These are phyloP conservation scores for Apostasia shenzhenica DNA, from an alignment of 106 monocot species.

Conservation along the genomic window DNA sequence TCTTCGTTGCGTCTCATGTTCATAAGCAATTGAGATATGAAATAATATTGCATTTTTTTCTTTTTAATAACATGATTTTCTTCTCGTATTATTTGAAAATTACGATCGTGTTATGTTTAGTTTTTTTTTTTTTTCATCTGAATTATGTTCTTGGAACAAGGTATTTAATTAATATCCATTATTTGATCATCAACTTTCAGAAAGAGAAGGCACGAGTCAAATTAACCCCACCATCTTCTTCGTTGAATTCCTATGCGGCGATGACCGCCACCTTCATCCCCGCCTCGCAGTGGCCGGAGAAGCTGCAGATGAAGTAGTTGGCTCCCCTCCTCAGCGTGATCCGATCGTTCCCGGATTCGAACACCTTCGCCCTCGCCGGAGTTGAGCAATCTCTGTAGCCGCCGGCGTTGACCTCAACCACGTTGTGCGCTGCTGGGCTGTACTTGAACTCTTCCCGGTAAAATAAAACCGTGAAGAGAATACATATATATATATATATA, in stretches of 20 bases:
- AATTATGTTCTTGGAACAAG: too few species aligned
- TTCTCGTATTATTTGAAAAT: too few species aligned
- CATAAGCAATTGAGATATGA: too few species aligned
- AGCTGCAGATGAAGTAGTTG: conserved; percentile 51
- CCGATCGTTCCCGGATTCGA: conserved; percentile 27
- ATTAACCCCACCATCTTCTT: too few species aligned
- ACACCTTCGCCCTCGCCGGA: conserved; percentile 2
- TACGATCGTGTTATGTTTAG: too few species aligned
- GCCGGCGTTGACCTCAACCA: conserved; percentile 20
- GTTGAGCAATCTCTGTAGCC: conserved; percentile 30
- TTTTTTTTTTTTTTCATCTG: too few species aligned
- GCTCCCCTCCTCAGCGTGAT: conserved; percentile 17
- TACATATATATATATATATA: background rate
- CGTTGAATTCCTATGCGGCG: background rate
- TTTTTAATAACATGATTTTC: too few species aligned
- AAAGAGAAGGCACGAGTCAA: too few species aligned
- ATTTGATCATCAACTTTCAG: too few species aligned
- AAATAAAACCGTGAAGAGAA: background rate
- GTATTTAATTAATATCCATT: too few species aligned
- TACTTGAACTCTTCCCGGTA: conserved; percentile 33
- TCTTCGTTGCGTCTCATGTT: too few species aligned
- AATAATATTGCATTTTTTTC: too few species aligned
- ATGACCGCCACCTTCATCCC: conserved; percentile 33
- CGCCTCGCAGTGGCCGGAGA: conserved; percentile 28
- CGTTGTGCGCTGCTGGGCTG: conserved; percentile 20